These are phyloP conservation scores for Naganishia randhawae DNA, from an alignment of 768 basidiomycete genomes.

Conservation along the genomic window DNA sequence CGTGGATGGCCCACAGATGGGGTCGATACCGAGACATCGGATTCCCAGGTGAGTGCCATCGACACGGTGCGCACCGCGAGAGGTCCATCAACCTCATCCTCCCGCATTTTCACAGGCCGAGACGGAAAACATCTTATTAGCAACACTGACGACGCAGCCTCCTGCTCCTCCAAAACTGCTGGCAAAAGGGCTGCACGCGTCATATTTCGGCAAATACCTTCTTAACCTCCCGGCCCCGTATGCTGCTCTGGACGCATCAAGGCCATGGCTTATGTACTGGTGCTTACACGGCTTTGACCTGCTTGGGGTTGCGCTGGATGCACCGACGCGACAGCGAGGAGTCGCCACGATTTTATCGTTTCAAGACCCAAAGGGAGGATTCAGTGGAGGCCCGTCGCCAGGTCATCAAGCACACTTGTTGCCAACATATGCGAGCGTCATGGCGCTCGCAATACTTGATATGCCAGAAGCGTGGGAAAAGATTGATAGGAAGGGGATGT, in stretches of 20 bases:
- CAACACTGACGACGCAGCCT: background rate
- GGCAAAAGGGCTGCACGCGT: constrained; percentile 65
- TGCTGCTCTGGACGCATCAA: constrained; percentile 81
- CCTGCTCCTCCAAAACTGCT: constrained; percentile 53
- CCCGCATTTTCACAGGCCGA: constrained; percentile 43
- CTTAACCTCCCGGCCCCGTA: constrained; percentile 79
- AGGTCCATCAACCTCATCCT: too few relatives aligned
- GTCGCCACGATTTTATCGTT: constrained; percentile 74
- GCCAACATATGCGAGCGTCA: constrained; percentile 83
- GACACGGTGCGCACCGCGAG: too few relatives aligned
- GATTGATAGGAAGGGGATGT: constrained; percentile 74
- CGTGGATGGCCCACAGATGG: constrained; percentile 56
- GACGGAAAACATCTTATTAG: constrained; percentile 6
- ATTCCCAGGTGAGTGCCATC: constrained; percentile 31
- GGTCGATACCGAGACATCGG: constrained; percentile 64
- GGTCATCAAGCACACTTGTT: constrained; percentile 82
- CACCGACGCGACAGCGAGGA: constrained; percentile 68
- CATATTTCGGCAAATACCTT: constrained; percentile 67
- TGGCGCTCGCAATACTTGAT: constrained; percentile 64
- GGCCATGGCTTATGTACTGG: constrained; percentile 96
- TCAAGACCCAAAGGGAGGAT: constrained; percentile 84
- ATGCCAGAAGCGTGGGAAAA: constrained; percentile 68
- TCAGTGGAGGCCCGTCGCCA: constrained; percentile 71
- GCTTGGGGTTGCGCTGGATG: constrained; percentile 73
- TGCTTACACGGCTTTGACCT: constrained; percentile 75